phyloP scores from a whole-genome alignment of 148 eudicot species.

The Rhododendron williamsianum region DNA sequence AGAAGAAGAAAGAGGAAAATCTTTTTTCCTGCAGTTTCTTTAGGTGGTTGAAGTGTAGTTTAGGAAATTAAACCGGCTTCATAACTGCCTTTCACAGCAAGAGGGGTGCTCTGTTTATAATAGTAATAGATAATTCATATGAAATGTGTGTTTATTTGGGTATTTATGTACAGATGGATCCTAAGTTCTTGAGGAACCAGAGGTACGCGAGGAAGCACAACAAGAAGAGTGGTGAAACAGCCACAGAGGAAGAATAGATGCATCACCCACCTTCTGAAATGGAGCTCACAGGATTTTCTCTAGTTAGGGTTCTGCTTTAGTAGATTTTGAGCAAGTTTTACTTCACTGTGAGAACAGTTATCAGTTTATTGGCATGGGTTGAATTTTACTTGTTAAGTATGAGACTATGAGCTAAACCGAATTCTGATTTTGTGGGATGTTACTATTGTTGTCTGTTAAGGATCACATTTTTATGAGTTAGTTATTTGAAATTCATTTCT shows the following conservation, averaged over 20 bases:
- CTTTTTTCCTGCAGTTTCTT: background rate
- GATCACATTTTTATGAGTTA: slow-evolving; percentile 5
- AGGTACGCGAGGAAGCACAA: slow-evolving; percentile 97
- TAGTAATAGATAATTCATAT: background rate
- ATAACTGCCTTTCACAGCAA: background rate
- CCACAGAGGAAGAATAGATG: slow-evolving; percentile 48
- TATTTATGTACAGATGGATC: slow-evolving; percentile 55
- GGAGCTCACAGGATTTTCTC: slow-evolving; percentile 1
- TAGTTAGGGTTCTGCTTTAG: slow-evolving; percentile 12
- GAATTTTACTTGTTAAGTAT: background rate
- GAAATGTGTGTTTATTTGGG: background rate
- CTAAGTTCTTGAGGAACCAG: slow-evolving; percentile 87
- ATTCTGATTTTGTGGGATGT: slow-evolving; percentile 13
- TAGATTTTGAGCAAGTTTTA: background rate
- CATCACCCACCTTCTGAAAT: background rate
- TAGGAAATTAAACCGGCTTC: background rate
- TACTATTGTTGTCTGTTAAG: background rate
- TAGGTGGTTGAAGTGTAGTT: no score
- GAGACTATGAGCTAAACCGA: background rate
- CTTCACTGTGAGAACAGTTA: slow-evolving; percentile 17
- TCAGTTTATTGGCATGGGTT: background rate
- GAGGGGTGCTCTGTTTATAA: background rate
- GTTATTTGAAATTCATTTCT: background rate
- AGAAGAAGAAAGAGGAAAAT: background rate
- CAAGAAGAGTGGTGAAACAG: slow-evolving; percentile 48